Base-by-base conservation (phyloP, 1,284 basidiomycete genomes). In the Apiotrichum gracile region DNA sequence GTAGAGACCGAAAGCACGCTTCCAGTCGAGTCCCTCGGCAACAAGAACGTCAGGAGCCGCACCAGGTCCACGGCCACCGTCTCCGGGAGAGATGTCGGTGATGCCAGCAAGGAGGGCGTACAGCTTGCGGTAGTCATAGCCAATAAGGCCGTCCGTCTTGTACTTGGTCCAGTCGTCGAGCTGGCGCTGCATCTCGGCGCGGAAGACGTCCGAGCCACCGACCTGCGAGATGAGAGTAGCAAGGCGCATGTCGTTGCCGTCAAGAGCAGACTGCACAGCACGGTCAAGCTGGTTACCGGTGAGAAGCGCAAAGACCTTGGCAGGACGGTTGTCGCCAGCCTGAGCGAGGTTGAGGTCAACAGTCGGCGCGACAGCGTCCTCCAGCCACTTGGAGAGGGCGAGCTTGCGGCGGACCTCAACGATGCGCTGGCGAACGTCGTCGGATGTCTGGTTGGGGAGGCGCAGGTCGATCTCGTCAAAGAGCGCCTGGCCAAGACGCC, bases 161-260 rank as follows among this genome's bases (percentile, higher is more conserved):
- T 92, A 83, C 51, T 86, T 82, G 41, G 82, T 81, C 94, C 96
- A 99, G 40, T 89, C 82, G 8, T 82, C 79, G 24, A 97, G 76
- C 69, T 99, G 96, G 17, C 83, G 77, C 55, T 76, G 76, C 33
- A 98, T 74, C 67, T 96, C 90, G 25, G 80, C 82, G 49, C 84
- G 80, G 73, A 88, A 91, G 29, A 82, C 80, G 19, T 81, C 79
- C 65, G 94, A 88, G 0, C 91, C 88, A 5, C 88, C 88, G 10
- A 83, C 83, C 72, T 98, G 93, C 6, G 91, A 83, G 43, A 98
- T 81, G n/a, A 99, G 80, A 1, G 91, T 92, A 0, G 94, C 89
- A 5, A 99, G 82, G 60, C 90, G 88, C 63, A 90, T 75, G 65
- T 90, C 88, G 9, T 86, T 85, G 8, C 82, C 82, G 49, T 88